Conservation (phyloP, 2,329 filamentous ascomycete genomes). For the Fusarium euwallaceae region DNA sequence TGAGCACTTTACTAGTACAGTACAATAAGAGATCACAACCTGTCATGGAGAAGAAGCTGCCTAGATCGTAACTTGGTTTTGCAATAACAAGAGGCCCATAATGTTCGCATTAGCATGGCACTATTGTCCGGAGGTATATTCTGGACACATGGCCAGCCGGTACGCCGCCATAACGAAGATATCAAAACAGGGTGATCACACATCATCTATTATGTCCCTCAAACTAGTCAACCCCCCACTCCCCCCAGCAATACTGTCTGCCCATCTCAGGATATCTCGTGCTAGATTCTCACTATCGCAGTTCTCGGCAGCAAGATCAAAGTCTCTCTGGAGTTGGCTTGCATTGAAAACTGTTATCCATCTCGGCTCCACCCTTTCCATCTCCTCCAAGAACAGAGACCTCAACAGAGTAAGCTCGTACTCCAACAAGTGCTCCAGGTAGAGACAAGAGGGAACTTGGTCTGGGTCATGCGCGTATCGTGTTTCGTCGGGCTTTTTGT, state of each 20-base stretch:
- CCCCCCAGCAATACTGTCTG: background rate
- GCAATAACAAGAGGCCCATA: too few species aligned
- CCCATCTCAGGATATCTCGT: constrained; percentile 14
- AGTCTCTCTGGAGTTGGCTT: constrained; percentile 12
- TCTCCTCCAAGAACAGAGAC: constrained; percentile 45
- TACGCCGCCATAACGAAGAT: background rate
- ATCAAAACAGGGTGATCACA: background rate
- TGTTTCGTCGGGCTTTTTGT: constrained; percentile 26
- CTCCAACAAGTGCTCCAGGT: constrained; percentile 55
- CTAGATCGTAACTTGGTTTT: too few species aligned
- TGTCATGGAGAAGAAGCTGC: too few species aligned
- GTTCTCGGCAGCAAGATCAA: constrained; percentile 25
- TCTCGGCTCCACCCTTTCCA: constrained; percentile 48
- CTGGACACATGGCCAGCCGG: too few species aligned
- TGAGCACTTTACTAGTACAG: too few species aligned
- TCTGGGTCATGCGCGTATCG: constrained; percentile 28
- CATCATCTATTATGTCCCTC: constrained; percentile 1
- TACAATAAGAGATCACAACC: too few species aligned
- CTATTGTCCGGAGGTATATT: too few species aligned
- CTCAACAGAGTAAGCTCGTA: constrained; percentile 56
- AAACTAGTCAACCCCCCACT: background rate
- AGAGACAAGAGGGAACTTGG: constrained; percentile 39
- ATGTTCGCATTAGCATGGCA: too few species aligned
- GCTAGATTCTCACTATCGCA: constrained; percentile 16
- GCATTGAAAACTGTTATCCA: constrained; percentile 45